Evolutionary conservation across 495 filamentous ascomycete species (phyloP), one percentile per base, ranked within the genome.

Genomic region (Penicillium manginii): DNA sequence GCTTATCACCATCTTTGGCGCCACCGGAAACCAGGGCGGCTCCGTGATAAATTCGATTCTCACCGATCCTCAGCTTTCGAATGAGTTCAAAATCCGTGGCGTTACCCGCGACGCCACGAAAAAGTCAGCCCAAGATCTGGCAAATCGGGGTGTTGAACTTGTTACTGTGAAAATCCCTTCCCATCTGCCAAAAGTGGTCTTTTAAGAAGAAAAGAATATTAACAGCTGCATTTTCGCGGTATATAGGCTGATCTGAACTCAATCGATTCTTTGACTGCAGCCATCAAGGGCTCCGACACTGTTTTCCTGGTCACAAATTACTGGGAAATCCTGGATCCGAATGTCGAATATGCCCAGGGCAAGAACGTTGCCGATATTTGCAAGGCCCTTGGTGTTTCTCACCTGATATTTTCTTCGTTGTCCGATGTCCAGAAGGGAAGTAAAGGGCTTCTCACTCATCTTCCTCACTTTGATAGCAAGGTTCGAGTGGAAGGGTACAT

Each of bases 291-390:
- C 68, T 17, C 74, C 45, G 53, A 81, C 78, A 54, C 62, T 1
- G 55, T 70, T 15, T 58, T 70, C 54, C 53, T 67, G 3, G 67
- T 73, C 12, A 73, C 70, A 29, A 70, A 64, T 50, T 68, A 58
- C 56, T 65, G 64, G 61, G 68, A 66, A 37, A 51, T 47, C 12
- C 47, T 56, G n/a, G 46, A 42, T 33, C 26, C 52, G 14, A 62
- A 65, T 8, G 31, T 47, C 1, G 85, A 87, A 52, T 60, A 74
- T 21, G 54, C 64, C 45, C 83, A 86, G 58, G 84, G 83, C 18
- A 81, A 81, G 58, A 79, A 82, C 55, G 77, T 86, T 3, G 79
- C 81, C 14, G 75, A 83, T 50, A 83, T 78, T 1, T 78, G 77
- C 32, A 63, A 63, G 29, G 67, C 59, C 10, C 51, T 54, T 8